A percentile compares a stretch with the other conserved stretches of the same genome.
Evolutionary conservation across 2,329 filamentous ascomycete species (phyloP).

Genomic region (Talaromyces sp.): DNA sequence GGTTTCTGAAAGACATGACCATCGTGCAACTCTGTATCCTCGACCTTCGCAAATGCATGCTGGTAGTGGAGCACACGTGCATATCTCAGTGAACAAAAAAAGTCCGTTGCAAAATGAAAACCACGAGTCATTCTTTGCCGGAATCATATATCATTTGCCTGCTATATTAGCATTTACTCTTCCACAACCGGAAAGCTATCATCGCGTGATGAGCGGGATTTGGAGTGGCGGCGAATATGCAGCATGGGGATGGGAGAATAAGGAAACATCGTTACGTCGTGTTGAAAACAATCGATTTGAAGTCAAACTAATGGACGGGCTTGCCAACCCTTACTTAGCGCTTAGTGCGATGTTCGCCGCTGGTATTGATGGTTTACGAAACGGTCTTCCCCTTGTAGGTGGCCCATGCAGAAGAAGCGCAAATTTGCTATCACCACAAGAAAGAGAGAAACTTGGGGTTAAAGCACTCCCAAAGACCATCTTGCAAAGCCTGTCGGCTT

Average conservation of each 20-base stretch:
- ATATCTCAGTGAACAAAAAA: constrained; percentile 17
- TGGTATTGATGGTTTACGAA: constrained; percentile 14
- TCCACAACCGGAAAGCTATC: constrained; percentile 18
- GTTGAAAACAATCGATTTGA: constrained; percentile 19
- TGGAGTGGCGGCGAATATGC: constrained; percentile 22
- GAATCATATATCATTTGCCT: constrained; percentile 18
- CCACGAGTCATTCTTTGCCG: constrained; percentile 18
- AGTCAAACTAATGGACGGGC: constrained; percentile 21
- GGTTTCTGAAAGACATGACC: constrained; percentile 10
- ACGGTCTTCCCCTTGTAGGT: background rate
- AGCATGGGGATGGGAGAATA: constrained; percentile 21
- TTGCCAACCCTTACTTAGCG: constrained; percentile 23
- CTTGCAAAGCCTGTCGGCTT: background rate
- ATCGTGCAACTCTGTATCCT: constrained; percentile 20
- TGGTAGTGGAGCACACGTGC: constrained; percentile 20
- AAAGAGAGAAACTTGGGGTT: background rate
- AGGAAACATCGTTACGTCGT: constrained; percentile 19
- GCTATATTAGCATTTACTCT: constrained; percentile 20
- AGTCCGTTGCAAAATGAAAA: background rate
- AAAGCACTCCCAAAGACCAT: constrained; percentile 1
- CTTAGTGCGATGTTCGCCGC: constrained; percentile 18
- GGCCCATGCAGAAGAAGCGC: constrained; percentile 2
- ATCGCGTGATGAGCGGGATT: constrained; percentile 18
- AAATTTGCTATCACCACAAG: background rate
- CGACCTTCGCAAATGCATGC: constrained; percentile 12